Evolutionary conservation across 164 flowering plant species (phyloP), one percentile per base, ranked within the genome.

Genomic region (Saururus chinensis): DNA sequence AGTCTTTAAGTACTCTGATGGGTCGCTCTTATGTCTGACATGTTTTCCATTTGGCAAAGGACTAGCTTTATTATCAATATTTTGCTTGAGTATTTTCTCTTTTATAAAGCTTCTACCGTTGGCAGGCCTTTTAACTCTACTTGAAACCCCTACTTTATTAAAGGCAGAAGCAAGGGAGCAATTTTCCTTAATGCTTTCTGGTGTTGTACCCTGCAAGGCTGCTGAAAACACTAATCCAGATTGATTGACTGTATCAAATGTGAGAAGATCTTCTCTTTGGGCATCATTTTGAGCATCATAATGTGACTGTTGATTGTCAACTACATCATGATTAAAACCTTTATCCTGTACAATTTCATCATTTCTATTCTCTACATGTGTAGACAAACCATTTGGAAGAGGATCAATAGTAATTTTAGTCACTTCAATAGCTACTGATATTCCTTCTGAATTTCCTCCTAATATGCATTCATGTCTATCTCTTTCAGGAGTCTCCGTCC

Each of bases 191-290:
- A 62, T 71, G n/a, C 53, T 11, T 37, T 58, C 40, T 19, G 60
- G 20, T 55, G 70, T 70, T 56, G 72, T 30, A 65, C 66, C 69
- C 59, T 64, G 67, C 11, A 72, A 58, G 22, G 59, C 62, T 40
- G 73, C 51, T 45, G 61, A 8, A 48, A 80, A 66, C 7, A 59
- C 63, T 52, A 49, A 11, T 20, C 40, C 64, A 48, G 74, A 67
- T 42, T 64, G 71, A 53, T 67, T 76, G 63, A 67, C 69, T 67
- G 74, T 80, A 64, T 75, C 77, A 69, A 86, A 81, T 11, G 78
- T 78, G 73, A 76, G 59, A 57, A 87, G 75, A 63, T 75, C 68
- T 67, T 74, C 68, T 68, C 87, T 80, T 12, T 49, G 57, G 53
- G 81, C 65, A 42, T 67, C 74, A 53, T 41, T 58, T 51, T 68